These are phyloP conservation scores for Phaeophleospora eucalypticola DNA, from an alignment of 2,329 filamentous ascomycete species.

Conservation along the genomic window DNA sequence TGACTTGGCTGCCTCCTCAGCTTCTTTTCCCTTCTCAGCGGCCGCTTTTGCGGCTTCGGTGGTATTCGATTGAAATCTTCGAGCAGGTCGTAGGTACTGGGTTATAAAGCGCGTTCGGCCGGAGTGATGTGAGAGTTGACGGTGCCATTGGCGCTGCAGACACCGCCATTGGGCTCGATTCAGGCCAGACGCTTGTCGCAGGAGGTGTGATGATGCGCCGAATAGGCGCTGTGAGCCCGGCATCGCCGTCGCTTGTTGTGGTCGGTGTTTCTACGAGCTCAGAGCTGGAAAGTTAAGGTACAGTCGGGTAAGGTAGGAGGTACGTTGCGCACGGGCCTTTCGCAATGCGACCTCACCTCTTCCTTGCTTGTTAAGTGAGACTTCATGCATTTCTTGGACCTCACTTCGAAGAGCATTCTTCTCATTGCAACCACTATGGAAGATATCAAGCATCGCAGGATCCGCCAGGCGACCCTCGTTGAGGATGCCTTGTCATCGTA, in stretches of 20 bases:
- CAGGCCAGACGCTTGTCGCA: conserved; percentile 16
- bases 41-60: conserved; percentile 3
- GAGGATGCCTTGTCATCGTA: no score
- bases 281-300: background rate
- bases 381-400: no score
- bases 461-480: no score
- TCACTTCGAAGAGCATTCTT: no score
- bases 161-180: conserved; percentile 22
- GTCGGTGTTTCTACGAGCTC: background rate
- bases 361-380: no score
- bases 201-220: conserved; percentile 17
- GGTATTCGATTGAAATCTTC: conserved; percentile 15
- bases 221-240: conserved; percentile 19
- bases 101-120: conserved; percentile 5
- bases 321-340: background rate
- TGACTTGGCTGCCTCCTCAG: no score
- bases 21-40: no score
- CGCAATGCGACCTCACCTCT: no score
- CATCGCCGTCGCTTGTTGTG: conserved; percentile 15
- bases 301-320: no score
- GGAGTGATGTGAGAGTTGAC: conserved; percentile 20
- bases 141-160: conserved; percentile 23
- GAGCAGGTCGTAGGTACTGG: conserved; percentile 1
- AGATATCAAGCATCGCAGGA: no score
- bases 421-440: no score